phyloP scores from a whole-genome alignment of 2,329 filamentous ascomycete genomes.

The Ophiostoma australiae region DNA sequence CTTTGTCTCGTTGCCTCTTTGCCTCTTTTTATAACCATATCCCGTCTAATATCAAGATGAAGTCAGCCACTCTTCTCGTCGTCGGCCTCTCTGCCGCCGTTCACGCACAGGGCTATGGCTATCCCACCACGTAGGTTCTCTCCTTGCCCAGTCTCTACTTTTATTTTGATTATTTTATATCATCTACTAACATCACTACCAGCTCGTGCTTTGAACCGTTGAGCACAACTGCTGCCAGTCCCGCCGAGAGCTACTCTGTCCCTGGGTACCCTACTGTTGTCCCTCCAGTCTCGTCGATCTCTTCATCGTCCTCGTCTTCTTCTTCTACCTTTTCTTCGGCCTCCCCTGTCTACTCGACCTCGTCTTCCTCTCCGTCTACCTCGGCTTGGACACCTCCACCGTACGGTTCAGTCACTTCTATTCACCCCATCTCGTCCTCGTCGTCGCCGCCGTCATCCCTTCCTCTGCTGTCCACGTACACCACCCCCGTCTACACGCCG shows the following conservation, averaged over 20 bases:
- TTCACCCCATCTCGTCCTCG: neutral
- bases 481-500: neutral
- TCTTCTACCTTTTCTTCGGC: neutral
- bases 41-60: neutral
- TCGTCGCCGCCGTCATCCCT: neutral
- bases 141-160: neutral
- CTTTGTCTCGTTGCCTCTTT: neutral
- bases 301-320: neutral
- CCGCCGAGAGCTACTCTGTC: neutral
- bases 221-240: neutral
- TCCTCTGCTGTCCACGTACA: neutral
- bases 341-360: neutral
- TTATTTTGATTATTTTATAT: no score
- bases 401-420: neutral
- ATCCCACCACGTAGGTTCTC: conserved; percentile 1
- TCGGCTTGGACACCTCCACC: neutral
- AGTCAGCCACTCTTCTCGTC: neutral
- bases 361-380: neutral
- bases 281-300: neutral
- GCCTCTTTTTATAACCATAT: neutral
- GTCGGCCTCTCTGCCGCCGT: neutral
- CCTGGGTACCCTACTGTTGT: neutral
- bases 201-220: neutral
- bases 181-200: neutral
- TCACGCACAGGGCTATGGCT: neutral